A percentile compares a stretch with the other conserved stretches of the same genome.
Conservation (phyloP, 208 protist genomes). For the Leishmania tropica region DNA sequence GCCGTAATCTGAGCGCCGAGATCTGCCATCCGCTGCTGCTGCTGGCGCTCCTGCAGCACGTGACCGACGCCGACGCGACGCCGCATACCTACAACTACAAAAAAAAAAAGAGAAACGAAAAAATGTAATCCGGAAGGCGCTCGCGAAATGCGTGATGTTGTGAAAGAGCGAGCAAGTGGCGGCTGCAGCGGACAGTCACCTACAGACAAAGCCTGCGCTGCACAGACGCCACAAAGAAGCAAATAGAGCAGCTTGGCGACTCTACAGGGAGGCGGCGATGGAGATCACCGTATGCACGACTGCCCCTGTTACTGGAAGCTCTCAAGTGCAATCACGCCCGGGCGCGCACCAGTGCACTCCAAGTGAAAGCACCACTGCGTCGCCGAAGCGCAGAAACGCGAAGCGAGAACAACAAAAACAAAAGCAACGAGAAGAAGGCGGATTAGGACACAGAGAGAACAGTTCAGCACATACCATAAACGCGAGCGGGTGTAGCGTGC, state of each 20-base stretch:
- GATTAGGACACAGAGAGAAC: not conserved
- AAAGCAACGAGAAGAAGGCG: not conserved
- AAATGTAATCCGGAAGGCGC: not conserved
- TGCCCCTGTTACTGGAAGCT: not conserved
- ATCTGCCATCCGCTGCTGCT: slow-evolving; percentile 81
- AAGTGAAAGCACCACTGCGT: not conserved
- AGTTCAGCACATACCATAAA: not conserved
- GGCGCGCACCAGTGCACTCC: not conserved
- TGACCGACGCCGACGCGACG: slow-evolving; percentile 85
- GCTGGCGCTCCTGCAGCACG: slow-evolving; percentile 75
- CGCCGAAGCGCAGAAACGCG: not conserved
- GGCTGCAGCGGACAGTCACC: not conserved
- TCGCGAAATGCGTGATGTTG: not conserved
- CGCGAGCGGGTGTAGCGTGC: not conserved
- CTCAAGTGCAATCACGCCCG: not conserved
- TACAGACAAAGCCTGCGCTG: not conserved
- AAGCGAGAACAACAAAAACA: not conserved
- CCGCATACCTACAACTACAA: slow-evolving; percentile 36
- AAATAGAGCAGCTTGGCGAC: not conserved
- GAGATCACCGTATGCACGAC: not conserved
- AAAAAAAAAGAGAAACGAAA: not conserved
- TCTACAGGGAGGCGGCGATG: not conserved
- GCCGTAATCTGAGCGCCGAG: slow-evolving; percentile 87
- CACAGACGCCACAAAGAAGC: not conserved
- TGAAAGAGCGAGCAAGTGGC: not conserved